Evolutionary conservation across 768 basidiomycete genomes (phyloP).

Genomic region (Russula vinacea): DNA sequence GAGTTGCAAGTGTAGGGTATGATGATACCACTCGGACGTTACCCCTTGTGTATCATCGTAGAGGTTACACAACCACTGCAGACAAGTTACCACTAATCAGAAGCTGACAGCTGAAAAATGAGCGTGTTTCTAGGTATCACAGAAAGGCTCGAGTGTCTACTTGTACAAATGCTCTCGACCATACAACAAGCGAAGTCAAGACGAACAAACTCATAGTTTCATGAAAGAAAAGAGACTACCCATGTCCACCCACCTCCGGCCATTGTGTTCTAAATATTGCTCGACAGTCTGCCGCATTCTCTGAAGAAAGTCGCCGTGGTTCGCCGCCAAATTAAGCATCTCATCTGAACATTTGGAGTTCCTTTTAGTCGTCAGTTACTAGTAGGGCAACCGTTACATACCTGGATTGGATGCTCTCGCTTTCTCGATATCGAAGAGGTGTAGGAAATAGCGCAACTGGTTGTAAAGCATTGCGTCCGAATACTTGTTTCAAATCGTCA

Average conservation of each 20-base stretch:
- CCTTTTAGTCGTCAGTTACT: not conserved
- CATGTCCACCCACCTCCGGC: slow-evolving; percentile 87
- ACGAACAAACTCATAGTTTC: slow-evolving; percentile 45
- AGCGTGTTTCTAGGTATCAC: not conserved
- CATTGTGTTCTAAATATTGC: slow-evolving; percentile 83
- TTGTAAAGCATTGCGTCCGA: slow-evolving; percentile 82
- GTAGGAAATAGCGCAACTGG: slow-evolving; percentile 80
- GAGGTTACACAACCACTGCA: slow-evolving; percentile 53
- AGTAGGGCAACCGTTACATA: slow-evolving; percentile 40
- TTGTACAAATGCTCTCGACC: slow-evolving; percentile 14
- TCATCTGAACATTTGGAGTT: slow-evolving; percentile 46
- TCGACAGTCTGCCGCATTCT: slow-evolving; percentile 58
- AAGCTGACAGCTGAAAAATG: slow-evolving; percentile 22
- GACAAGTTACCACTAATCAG: slow-evolving; percentile 28
- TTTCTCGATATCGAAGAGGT: slow-evolving; percentile 72
- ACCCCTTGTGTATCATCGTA: slow-evolving; percentile 64
- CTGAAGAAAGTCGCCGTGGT: slow-evolving; percentile 52
- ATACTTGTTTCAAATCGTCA: slow-evolving; percentile 52
- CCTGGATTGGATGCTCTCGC: slow-evolving; percentile 52
- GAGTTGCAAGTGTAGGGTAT: slow-evolving; percentile 28
- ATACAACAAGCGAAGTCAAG: slow-evolving; percentile 10
- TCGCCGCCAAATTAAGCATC: slow-evolving; percentile 46
- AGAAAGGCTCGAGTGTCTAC: slow-evolving; percentile 8
- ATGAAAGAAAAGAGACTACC: slow-evolving; percentile 77
- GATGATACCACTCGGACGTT: slow-evolving; percentile 37